Evolutionary conservation across 169 alveolate genomes (phyloP).

Genomic region (Plasmodium gallinaceum): DNA sequence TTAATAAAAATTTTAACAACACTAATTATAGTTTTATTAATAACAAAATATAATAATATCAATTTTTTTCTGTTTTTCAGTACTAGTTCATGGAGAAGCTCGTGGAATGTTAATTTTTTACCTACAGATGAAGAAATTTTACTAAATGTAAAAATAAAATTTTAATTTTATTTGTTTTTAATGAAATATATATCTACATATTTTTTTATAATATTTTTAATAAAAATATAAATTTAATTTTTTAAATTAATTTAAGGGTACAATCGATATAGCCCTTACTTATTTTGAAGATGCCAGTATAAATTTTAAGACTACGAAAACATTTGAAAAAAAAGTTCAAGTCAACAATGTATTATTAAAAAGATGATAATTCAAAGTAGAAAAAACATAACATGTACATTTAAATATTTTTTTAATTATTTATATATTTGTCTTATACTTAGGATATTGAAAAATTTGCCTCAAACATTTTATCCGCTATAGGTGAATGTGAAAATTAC

Average conservation of each 20-base stretch:
- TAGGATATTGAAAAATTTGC: conserved; percentile 57
- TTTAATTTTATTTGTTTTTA: background rate
- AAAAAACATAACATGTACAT: background rate
- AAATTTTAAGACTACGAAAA: conserved; percentile 51
- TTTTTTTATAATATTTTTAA: background rate
- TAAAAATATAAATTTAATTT: background rate
- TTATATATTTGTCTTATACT: conserved; percentile 8
- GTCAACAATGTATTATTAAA: conserved; percentile 37
- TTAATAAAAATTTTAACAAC: too few relatives aligned
- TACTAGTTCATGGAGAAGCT: conserved; percentile 74
- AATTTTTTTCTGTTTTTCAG: conserved; percentile 10
- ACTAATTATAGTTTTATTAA: too few relatives aligned
- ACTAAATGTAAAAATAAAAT: conserved; percentile 26
- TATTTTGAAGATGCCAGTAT: conserved; percentile 75
- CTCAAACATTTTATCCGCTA: conserved; percentile 47
- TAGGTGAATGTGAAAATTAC: conserved; percentile 43
- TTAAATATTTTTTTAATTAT: background rate
- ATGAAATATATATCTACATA: background rate
- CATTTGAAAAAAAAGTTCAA: conserved; percentile 41
- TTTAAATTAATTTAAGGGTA: conserved; percentile 21
- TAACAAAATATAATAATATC: background rate
- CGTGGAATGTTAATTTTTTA: conserved; percentile 67
- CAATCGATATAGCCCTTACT: conserved; percentile 49
- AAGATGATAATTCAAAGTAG: conserved; percentile 2
- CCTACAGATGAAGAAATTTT: conserved; percentile 21